Base-by-base conservation (phyloP, 1,284 basidiomycete genomes). In the Retiboletus flavoniger region DNA sequence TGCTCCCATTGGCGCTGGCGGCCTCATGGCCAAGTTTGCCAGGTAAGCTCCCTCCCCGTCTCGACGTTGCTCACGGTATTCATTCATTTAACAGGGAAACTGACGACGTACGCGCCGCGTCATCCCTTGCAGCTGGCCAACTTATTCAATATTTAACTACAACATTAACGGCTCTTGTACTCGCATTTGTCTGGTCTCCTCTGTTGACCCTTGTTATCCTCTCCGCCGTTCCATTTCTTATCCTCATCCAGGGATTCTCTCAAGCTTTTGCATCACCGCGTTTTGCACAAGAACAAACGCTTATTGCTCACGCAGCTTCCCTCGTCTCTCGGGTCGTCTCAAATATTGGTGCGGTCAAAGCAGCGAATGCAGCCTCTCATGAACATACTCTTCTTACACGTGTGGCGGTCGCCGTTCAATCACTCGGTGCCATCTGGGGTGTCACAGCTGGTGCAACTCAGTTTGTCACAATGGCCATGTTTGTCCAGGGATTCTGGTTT, bases 401-500 rank as follows among this genome's bases (percentile, higher is more conserved):
- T 4, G 72, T 85, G 5, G 73, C 80, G 17, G 57, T 60, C 1
- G 75, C 79, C 8, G 84, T 87, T 24, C 75, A 76, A 49, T 74
- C 72, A 28, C 79, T 90, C 59, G 83, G 86, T 50, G 68, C 78
- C 17, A 78, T 95, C 16, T 98, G 93, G 92, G 91, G 87, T 5
- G 39, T 86, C 36, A 85, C 87, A 8, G 75, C 81, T 3, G 89
- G 85, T 26, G 57, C 86, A 5, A 82, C 81, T 10, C 91, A 95
- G 65, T 90, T 93, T 68, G 77, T 91, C 47, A 83, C 89, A 59
- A 88, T 96, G 77, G 81, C 84, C 34, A 98, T 97, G 84, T 98
- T 98, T 73, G 93, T 98, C 10, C 90, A 95, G 65, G 95, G 91
- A 1, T 98, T 98, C 74, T 98, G 95, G 92, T 98, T 90, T 69